These are phyloP conservation scores for Cunninghamia lanceolata DNA, from an alignment of 75 land plant genomes.

Conservation along the genomic window DNA sequence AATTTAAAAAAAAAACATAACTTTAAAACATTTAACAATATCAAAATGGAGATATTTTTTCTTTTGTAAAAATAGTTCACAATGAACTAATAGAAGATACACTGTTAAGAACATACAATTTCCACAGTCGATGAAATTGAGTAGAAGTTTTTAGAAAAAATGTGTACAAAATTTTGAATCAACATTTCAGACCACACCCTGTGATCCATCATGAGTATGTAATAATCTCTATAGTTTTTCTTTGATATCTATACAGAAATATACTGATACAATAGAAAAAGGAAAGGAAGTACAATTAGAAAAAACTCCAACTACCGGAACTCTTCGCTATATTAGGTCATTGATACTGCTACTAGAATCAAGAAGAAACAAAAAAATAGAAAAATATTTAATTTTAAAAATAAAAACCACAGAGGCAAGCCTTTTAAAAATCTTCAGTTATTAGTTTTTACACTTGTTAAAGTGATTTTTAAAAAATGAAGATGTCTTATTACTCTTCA, in stretches of 20 bases:
- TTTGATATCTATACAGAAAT: background rate
- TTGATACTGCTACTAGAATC: background rate
- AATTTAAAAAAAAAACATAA: background rate
- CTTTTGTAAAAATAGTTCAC: background rate
- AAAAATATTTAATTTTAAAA: too few species aligned
- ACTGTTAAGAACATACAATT: background rate
- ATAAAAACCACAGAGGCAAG: background rate
- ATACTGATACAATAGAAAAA: background rate
- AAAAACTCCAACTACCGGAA: background rate
- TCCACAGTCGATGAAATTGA: too few species aligned
- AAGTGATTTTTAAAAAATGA: background rate
- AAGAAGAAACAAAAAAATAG: background rate
- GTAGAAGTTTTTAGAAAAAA: too few species aligned
- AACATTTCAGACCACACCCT: too few species aligned
- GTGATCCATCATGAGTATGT: too few species aligned
- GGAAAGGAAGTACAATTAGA: background rate
- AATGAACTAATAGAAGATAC: background rate
- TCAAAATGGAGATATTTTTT: background rate
- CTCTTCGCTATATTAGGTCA: too few species aligned
- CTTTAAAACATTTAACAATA: background rate
- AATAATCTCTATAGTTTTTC: background rate
- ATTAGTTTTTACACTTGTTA: background rate
- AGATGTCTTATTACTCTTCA: background rate
- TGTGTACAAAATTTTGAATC: too few species aligned
- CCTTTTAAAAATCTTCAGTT: background rate